Evolutionary conservation across 345 rosid genomes (phyloP), one percentile per base, ranked within the genome.

Genomic region (Noccaea caerulescens): DNA sequence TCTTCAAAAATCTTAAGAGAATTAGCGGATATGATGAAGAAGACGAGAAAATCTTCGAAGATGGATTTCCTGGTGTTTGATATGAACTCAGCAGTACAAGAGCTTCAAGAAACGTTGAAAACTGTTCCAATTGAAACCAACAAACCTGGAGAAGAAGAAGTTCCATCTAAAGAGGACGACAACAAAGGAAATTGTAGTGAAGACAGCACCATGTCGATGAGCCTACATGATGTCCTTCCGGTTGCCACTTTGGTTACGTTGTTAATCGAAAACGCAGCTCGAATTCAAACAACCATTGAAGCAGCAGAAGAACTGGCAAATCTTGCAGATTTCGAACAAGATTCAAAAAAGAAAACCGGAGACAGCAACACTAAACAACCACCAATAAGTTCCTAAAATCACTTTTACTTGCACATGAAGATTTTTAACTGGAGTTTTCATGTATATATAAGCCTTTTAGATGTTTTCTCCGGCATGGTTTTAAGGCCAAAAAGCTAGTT

Each of bases 141-240:
- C 38, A 68, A 68, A 27, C 51, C 58, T 38, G 75, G 51, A 36
- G 78, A 70, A 27, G 77, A 27, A 27, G 30, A 55, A 46, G 77
- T 38, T 30, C 12, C 60, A 66, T 41, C 37, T 12, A 80, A 54
- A 39, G 50, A 64, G 1, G 64, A 30, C 10, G 64, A 30, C 10
- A 44, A 27, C 20, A 47, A 72, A 55, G 75, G 25, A 52, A 67
- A 66, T 0, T 2, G 58, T 0, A 5, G 49, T 23, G 75, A 63
- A 69, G 76, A 64, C 13, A 73, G 33, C 64, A 50, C 47, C 38
- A 49, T 49, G 25, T 0, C 59, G 7, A 72, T 68, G 58, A 69
- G 86, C n/a, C 49, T 86, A 64, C 69, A 81, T 72, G 87, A 82
- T 62, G 68, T 87, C 65, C 80, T 92, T 73, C 87, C 88, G 0